phyloP scores from a whole-genome alignment of 108 stramenopile species.

The Hondaea fermentalgiana region DNA sequence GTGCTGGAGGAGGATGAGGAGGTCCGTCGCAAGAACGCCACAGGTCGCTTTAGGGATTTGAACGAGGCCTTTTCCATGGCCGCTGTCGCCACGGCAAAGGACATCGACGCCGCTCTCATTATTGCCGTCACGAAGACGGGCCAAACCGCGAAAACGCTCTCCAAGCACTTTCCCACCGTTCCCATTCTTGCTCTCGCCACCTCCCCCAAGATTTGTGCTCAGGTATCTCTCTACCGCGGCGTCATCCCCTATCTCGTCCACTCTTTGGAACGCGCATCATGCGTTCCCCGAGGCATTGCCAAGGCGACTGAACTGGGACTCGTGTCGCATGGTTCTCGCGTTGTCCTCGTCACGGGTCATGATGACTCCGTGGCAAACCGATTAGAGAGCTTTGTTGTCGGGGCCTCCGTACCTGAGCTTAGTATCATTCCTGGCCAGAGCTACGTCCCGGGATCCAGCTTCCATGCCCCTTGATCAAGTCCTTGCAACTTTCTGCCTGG shows the following conservation, averaged over 20 bases:
- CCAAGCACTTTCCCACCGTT: conserved; percentile 83
- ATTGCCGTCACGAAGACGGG: conserved; percentile 88
- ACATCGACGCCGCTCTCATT: conserved; percentile 75
- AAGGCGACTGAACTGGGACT: conserved; percentile 33
- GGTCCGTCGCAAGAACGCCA: neutral
- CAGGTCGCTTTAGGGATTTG: neutral
- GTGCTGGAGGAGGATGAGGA: neutral
- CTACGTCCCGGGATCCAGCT: neutral
- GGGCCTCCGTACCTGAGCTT: neutral
- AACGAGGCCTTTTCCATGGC: conserved; percentile 84
- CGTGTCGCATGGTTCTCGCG: conserved; percentile 15
- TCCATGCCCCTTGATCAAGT: neutral
- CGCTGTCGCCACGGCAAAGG: conserved; percentile 89
- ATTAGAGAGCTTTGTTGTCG: conserved; percentile 29
- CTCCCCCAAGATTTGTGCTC: conserved; percentile 23
- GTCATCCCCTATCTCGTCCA: conserved; percentile 25
- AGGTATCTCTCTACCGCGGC: conserved; percentile 27
- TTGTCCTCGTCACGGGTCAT: conserved; percentile 26
- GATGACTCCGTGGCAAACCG: conserved; percentile 26
- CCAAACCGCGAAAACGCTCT: conserved; percentile 75
- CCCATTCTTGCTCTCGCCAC: conserved; percentile 23
- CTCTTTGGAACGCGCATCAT: conserved; percentile 14
- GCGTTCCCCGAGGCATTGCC: conserved; percentile 31
- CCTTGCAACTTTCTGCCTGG: neutral
- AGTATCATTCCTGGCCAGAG: conserved; percentile 1